Evolutionary conservation across 331 rosid species (phyloP).

Genomic region (Malus hybrid): DNA sequence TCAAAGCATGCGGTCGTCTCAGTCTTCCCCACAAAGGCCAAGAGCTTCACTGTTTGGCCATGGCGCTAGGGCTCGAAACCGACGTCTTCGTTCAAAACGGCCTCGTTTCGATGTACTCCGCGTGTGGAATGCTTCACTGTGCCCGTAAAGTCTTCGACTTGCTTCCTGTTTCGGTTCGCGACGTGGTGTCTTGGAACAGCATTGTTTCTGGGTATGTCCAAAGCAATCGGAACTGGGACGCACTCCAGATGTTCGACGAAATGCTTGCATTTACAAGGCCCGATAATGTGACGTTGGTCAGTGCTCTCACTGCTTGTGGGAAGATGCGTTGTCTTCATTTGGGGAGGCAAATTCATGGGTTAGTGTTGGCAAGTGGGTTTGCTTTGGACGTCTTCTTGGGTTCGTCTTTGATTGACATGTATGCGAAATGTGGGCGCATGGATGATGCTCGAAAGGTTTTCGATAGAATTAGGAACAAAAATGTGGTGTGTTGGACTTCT

Average conservation of each 20-base stretch:
- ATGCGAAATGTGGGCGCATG: slow-evolving; percentile 8
- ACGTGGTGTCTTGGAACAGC: slow-evolving; percentile 12
- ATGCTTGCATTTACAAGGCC: slow-evolving; percentile 1
- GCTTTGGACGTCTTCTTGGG: not conserved
- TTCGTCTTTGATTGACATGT: slow-evolving; percentile 16
- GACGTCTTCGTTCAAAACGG: slow-evolving; percentile 15
- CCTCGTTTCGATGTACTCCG: slow-evolving; percentile 5
- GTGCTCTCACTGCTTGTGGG: slow-evolving; percentile 9
- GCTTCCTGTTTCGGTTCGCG: not conserved
- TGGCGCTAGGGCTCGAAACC: not conserved
- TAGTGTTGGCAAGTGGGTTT: not conserved
- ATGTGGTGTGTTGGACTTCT: slow-evolving; percentile 21
- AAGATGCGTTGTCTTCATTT: slow-evolving; percentile 1
- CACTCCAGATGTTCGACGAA: slow-evolving; percentile 12
- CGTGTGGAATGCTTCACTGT: not conserved
- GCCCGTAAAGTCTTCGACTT: slow-evolving; percentile 6
- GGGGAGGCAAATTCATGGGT: slow-evolving; percentile 11
- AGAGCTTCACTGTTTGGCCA: slow-evolving; percentile 11
- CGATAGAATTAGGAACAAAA: slow-evolving; percentile 5
- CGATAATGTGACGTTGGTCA: slow-evolving; percentile 8
- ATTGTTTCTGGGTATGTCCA: not conserved
- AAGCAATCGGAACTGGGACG: not conserved
- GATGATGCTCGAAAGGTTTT: slow-evolving; percentile 2
- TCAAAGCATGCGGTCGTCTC: slow-evolving; percentile 8
- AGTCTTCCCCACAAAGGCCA: slow-evolving; percentile 4